Percentiles rank a stretch among this genome's conserved stretches.
Evolutionary conservation across 2,329 filamentous ascomycete genomes (phyloP).

Genomic region (Arthroderma uncinatum): DNA sequence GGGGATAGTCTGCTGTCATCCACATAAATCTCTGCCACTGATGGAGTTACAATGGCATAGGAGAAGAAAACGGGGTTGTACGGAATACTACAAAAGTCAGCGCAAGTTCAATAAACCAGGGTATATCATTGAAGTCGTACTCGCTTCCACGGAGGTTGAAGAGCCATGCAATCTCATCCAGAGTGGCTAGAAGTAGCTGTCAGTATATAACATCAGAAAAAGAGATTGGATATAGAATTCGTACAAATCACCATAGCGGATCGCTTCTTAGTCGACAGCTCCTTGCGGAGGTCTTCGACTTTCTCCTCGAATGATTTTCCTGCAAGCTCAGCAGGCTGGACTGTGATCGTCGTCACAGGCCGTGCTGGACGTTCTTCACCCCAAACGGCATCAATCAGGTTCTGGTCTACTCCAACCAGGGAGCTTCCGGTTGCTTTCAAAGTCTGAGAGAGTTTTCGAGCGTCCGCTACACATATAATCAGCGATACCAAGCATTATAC

Average conservation of each 20-base stretch:
- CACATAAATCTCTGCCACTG: slow-evolving; percentile 67
- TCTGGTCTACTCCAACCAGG: slow-evolving; percentile 63
- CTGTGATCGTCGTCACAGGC: slow-evolving; percentile 63
- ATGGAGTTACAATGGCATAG: slow-evolving; percentile 77
- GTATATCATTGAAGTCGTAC: slow-evolving; percentile 28
- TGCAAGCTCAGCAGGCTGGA: slow-evolving; percentile 60
- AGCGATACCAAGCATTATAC: slow-evolving; percentile 5
- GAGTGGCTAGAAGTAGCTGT: slow-evolving; percentile 47
- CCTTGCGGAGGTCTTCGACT: slow-evolving; percentile 75
- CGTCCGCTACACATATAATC: slow-evolving; percentile 39
- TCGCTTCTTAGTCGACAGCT: slow-evolving; percentile 80
- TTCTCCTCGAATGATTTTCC: slow-evolving; percentile 78
- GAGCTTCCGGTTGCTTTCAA: slow-evolving; percentile 76
- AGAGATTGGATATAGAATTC: slow-evolving; percentile 9
- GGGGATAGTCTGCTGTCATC: slow-evolving; percentile 65
- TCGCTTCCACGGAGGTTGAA: slow-evolving; percentile 93
- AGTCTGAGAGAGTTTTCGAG: slow-evolving; percentile 67
- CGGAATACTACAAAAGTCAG: slow-evolving; percentile 50
- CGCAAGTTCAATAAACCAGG: neutral
- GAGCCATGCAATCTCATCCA: slow-evolving; percentile 97
- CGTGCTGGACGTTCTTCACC: slow-evolving; percentile 58
- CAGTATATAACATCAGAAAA: neutral
- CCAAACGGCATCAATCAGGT: slow-evolving; percentile 91
- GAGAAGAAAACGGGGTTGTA: slow-evolving; percentile 99
- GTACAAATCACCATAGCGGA: slow-evolving; percentile 70